Percentiles rank a stretch among this genome's conserved stretches.
Evolutionary conservation across 768 basidiomycete species (phyloP).

Genomic region (Termitomyces sp.): DNA sequence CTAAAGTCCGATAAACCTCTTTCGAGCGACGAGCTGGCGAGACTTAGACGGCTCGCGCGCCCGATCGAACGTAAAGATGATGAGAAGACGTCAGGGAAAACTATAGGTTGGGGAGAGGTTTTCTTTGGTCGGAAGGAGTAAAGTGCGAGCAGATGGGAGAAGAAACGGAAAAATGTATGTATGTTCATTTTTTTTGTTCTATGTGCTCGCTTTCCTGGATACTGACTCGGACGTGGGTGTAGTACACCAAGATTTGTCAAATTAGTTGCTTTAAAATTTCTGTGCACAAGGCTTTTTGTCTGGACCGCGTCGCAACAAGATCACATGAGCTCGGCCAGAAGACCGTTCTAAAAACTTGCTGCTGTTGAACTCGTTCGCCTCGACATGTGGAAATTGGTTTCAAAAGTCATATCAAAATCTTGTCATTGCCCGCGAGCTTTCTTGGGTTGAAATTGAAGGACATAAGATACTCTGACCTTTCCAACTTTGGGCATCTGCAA

Average conservation of each 20-base stretch:
- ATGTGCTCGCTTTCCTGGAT: background rate
- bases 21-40: slow-evolving; percentile 46
- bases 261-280: background rate
- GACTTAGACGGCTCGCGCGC: slow-evolving; percentile 52
- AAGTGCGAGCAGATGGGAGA: slow-evolving; percentile 31
- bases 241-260: slow-evolving; percentile 6
- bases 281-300: background rate
- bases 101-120: slow-evolving; percentile 48
- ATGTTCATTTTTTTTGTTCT: background rate
- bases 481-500: too few species aligned
- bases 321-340: too few species aligned
- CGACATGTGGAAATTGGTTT: too few species aligned
- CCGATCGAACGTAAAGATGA: slow-evolving; percentile 9
- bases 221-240: background rate
- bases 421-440: too few species aligned
- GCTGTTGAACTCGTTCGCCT: too few species aligned
- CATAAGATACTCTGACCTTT: too few species aligned
- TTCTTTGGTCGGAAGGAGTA: slow-evolving; percentile 35
- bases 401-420: too few species aligned
- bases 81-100: slow-evolving; percentile 13
- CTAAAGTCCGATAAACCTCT: slow-evolving; percentile 43
- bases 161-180: slow-evolving; percentile 37
- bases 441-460: too few species aligned
- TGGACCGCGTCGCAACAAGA: background rate
- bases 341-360: too few species aligned